Evolutionary conservation across 176 grass and related monocot species (phyloP), one percentile per base, ranked within the genome.

Genomic region (Triticum monococcum): DNA sequence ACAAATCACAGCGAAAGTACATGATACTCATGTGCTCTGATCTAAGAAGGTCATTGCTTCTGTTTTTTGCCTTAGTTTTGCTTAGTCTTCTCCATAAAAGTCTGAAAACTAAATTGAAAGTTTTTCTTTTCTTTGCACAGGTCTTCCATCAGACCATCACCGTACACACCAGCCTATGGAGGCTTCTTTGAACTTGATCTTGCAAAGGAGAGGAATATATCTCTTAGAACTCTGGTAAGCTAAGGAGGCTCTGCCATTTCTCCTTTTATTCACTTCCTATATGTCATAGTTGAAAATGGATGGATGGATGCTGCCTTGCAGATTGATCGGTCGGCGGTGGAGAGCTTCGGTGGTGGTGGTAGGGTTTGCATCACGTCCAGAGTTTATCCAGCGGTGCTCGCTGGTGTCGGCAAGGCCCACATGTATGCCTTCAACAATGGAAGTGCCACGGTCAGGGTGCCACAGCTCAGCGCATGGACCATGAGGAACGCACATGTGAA

Each of bases 211-310:
- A 81, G 36, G 11, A 90, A 81, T 11, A 72, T 97, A 74, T 91
- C 89, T 82, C 81, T 97, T 20, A 97, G 89, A 88, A 97, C 89
- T 74, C 72, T 93, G 88, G 92, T 97, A 81, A 78, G 81, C 86
- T 26, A 1, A 2, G n/a, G 54, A 43, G 3, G 7, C 45, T 24
- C 16, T 54, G 16, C 50, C 2, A 54, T 11, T 9, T 10, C 32
- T 48, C 18, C 32, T 54, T 5, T 54, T 18, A 12, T 79, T 3
- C 31, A 41, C 4, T 52, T 52, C 48, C 48, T 52, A 6, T 4
- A 52, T 52, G 13, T 64, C 61, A 22, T 26, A 84, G 2, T 12
- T 52, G 14, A 52, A 63, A 81, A 86, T 52, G 14, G 48, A 52
- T 52, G 48, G 48, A 5, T 18, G 52, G 12, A 64, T 79, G 40